Evolutionary conservation across 2,329 filamentous ascomycete genomes (phyloP), one percentile per base, ranked within the genome.

Genomic region (Fusarium vanettenii): DNA sequence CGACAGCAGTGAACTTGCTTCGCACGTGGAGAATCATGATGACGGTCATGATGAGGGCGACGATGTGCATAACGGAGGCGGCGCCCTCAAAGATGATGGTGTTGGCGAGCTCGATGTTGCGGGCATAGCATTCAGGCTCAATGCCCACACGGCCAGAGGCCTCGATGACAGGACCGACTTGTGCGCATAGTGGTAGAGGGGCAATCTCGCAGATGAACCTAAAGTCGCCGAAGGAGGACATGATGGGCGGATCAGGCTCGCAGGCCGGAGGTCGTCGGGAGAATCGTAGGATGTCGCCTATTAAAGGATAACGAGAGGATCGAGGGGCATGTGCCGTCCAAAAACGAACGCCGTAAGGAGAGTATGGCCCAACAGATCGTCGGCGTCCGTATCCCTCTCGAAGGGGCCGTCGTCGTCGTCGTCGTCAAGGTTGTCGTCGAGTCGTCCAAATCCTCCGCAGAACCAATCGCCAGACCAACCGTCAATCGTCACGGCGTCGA

Each of bases 81-180:
- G 95, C 97, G 81, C 92, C 94, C 85, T 98, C 92, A 83, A 99
- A 99, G 81, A 99, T 99, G 86, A 98, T 96, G 45, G 97, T 99
- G 86, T 99, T 99, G 77, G 95, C 97, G 76, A 98, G 85, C 84
- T 98, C 95, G 83, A 99, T 96, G 80, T 97, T 97, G 69, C 97
- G 92, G 69, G 97, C 94, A 86, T 96, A 98, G 87, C 97, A 99
- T 80, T 92, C 91, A 67, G 97, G 92, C 82, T 98, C 93, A 75
- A 98, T 97, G 77, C 95, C 94, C 14, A 92, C 89, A 67, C 90
- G 89, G 76, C 88, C 90, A 25, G 91, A 89, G 75, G 95, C 91
- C 37, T 89, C 87, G 33, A 91, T 91, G 78, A 93, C 90, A 55
- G 92, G 90, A 20, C 97, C 97, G 77, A 99, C 90, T 66, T 95